Evolutionary conservation across 2,329 filamentous ascomycete genomes (phyloP).

Genomic region (Neobulgaria alba): DNA sequence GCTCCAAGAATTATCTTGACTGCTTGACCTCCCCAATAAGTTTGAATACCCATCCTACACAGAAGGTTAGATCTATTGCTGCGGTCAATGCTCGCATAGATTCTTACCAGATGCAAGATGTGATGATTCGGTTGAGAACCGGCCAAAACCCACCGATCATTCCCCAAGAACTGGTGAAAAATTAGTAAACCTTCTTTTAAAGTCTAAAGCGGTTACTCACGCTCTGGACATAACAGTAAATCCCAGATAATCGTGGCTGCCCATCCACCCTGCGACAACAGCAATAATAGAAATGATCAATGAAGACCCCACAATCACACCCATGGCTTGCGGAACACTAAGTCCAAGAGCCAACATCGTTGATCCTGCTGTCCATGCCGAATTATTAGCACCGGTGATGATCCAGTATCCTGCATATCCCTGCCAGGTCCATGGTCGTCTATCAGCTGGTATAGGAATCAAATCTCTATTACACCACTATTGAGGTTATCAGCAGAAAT

Average conservation of each 20-base stretch:
- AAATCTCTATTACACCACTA: constrained; percentile 21
- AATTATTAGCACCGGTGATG: constrained; percentile 25
- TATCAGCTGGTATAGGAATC: constrained; percentile 17
- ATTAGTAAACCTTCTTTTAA: too few species aligned
- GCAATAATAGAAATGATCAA: constrained; percentile 29
- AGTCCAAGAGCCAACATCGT: constrained; percentile 25
- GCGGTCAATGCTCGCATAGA: background rate
- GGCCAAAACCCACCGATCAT: constrained; percentile 30
- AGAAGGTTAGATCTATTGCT: background rate
- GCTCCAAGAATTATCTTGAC: constrained; percentile 27
- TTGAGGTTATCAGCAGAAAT: constrained; percentile 1
- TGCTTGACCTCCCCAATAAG: constrained; percentile 28
- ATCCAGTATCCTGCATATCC: constrained; percentile 28
- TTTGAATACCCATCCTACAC: constrained; percentile 23
- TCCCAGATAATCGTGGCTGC: constrained; percentile 28
- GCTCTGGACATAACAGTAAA: constrained; percentile 28
- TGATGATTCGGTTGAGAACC: constrained; percentile 27
- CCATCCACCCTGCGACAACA: constrained; percentile 30
- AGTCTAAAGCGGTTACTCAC: constrained; percentile 10
- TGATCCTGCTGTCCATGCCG: constrained; percentile 25
- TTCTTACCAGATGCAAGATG: constrained; percentile 25
- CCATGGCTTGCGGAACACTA: constrained; percentile 27
- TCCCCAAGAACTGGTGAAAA: constrained; percentile 22
- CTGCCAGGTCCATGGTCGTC: constrained; percentile 27
- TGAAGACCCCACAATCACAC: constrained; percentile 27